Conservation (phyloP, 2,329 filamentous ascomycete genomes). For the Ophiostoma quercus region DNA sequence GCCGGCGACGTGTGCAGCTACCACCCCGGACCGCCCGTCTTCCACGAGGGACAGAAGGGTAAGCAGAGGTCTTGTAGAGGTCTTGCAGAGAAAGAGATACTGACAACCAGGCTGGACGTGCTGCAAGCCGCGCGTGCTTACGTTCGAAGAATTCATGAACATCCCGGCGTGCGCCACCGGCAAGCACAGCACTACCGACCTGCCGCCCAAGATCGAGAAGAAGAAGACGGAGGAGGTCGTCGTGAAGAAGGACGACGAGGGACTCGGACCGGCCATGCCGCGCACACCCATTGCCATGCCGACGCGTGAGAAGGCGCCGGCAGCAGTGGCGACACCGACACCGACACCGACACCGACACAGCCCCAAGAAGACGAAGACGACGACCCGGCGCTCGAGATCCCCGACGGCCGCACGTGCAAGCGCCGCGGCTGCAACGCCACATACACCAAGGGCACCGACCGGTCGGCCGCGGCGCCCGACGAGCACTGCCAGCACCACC, state of each 20-base stretch:
- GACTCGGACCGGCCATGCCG: constrained; percentile 36
- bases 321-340: background rate
- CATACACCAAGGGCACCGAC: constrained; percentile 56
- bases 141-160: constrained; percentile 94
- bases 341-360: constrained; percentile 37
- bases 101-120: constrained; percentile 80
- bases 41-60: constrained; percentile 99
- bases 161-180: constrained; percentile 91
- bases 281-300: constrained; percentile 40
- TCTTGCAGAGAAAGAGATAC: background rate
- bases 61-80: constrained; percentile 30
- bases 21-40: constrained; percentile 88
- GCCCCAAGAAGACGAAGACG: constrained; percentile 67
- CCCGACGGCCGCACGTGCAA: constrained; percentile 71
- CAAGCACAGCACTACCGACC: constrained; percentile 83
- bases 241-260: constrained; percentile 34
- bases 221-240: constrained; percentile 43
- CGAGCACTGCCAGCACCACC: constrained; percentile 83
- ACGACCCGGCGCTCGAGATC: constrained; percentile 70
- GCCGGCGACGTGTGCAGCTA: constrained; percentile 79
- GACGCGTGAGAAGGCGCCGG: constrained; percentile 35
- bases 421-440: constrained; percentile 65
- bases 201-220: constrained; percentile 57
- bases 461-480: constrained; percentile 47
- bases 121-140: constrained; percentile 93